Percentiles rank a stretch among this genome's conserved stretches.
Evolutionary conservation across 2,329 filamentous ascomycete genomes (phyloP).

Genomic region (Xylaria sp.): DNA sequence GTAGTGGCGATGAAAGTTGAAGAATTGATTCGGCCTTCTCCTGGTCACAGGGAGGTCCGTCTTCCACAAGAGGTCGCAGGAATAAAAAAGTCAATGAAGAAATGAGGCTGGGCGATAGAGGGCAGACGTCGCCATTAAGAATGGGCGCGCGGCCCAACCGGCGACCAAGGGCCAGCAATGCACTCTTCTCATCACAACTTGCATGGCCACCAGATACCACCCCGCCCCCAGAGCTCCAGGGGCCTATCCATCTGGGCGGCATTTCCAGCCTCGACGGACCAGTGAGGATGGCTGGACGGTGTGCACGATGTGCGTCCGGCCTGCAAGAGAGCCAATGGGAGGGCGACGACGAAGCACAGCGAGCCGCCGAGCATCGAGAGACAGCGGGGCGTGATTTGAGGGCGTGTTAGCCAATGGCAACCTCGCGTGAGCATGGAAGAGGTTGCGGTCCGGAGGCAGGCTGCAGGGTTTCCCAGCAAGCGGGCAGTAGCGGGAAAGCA

Average conservation of each 20-base stretch:
- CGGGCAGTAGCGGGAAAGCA: conserved; percentile 5
- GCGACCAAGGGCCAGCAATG: conserved; percentile 28
- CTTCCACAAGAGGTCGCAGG: conserved; percentile 12
- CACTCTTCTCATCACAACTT: conserved; percentile 31
- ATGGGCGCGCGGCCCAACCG: conserved; percentile 26
- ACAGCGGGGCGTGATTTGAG: conserved; percentile 45
- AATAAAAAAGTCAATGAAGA: conserved; percentile 27
- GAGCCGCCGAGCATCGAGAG: conserved; percentile 46
- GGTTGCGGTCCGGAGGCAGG: conserved; percentile 15
- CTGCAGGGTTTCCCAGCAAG: conserved; percentile 22
- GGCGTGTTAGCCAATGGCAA: conserved; percentile 43
- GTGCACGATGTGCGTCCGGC: conserved; percentile 47
- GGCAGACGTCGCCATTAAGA: conserved; percentile 37
- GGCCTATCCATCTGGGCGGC: conserved; percentile 44
- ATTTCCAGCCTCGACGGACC: conserved; percentile 43
- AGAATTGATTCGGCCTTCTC: neutral
- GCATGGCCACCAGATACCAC: conserved; percentile 40
- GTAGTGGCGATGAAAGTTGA: conserved; percentile 1
- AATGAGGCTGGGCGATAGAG: conserved; percentile 34
- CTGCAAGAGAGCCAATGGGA: conserved; percentile 44
- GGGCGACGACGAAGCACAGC: conserved; percentile 39
- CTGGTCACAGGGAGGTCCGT: conserved; percentile 14
- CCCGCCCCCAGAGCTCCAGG: conserved; percentile 39
- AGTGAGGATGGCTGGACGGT: conserved; percentile 45
- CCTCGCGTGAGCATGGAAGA: neutral